Conservation (phyloP, 2,329 filamentous ascomycete species). For the Pseudonectria buxi region DNA sequence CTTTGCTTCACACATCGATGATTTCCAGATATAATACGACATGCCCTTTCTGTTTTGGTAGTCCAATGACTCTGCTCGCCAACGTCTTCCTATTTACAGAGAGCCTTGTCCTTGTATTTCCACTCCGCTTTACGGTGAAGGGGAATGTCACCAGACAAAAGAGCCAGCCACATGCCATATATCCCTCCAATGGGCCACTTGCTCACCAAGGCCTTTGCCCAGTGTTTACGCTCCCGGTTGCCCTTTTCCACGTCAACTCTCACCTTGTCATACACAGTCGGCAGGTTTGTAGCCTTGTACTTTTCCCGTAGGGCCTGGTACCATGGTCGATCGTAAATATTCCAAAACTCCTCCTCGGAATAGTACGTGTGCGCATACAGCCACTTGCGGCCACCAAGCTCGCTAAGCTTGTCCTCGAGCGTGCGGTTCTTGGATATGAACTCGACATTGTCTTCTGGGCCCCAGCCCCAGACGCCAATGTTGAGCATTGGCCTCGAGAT, state of each 20-base stretch:
- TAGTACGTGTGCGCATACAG: slow-evolving; percentile 84
- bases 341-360: slow-evolving; percentile 63
- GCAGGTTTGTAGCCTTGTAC: slow-evolving; percentile 55
- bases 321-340: slow-evolving; percentile 49
- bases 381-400: slow-evolving; percentile 76
- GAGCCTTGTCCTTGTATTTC: slow-evolving; percentile 40
- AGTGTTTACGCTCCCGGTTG: slow-evolving; percentile 29
- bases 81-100: no score
- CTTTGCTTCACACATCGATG: no score
- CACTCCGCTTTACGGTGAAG: slow-evolving; percentile 47
- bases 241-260: slow-evolving; percentile 45
- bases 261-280: slow-evolving; percentile 66
- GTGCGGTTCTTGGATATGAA: slow-evolving; percentile 65
- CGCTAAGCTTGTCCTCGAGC: slow-evolving; percentile 61
- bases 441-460: slow-evolving; percentile 45
- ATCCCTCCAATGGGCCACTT: slow-evolving; percentile 51
- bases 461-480: slow-evolving; percentile 74
- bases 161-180: slow-evolving; percentile 51
- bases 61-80: no score
- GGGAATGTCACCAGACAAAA: no score
- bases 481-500: slow-evolving; percentile 47
- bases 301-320: slow-evolving; percentile 58
- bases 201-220: slow-evolving; percentile 38
- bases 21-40: no score
- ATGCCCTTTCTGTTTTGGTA: no score